Base-by-base conservation (phyloP, 2,329 filamentous ascomycete genomes). In the Chrysoporthe cubensis region DNA sequence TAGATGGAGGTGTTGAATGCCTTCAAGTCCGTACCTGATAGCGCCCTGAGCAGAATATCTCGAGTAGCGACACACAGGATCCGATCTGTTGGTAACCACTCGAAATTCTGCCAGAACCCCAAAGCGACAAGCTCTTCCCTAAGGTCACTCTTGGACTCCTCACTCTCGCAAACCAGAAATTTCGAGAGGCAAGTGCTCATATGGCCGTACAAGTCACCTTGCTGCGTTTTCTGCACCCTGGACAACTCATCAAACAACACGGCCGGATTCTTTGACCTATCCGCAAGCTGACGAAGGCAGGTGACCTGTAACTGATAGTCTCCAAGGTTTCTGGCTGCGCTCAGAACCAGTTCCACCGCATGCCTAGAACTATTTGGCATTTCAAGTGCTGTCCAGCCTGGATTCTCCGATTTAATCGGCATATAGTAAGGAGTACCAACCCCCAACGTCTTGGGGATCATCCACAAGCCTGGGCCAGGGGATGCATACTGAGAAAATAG, bases 1-100 rank as follows among this genome's bases (percentile, higher is more conserved):
- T 46, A 13, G 13, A 62, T 42, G n/a, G 60, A 62, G 4, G 43
- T 40, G 2, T 40, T 9, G 18, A 62, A 62, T 7, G 44, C 60
- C 32, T 2, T 13, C 32, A 62, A 42, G 7, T 62, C 60, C 7
- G n/a, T 37, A 18, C 7, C 16, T 4, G 60, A 62, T 7, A 62
- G 60, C 26, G 60, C 46, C 9, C 16, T 43, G 32, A 52, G 60
- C 6, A 48, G 60, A 16, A 62, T 21, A 18, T 62, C 60, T 62
- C 46, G 60, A 5, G 46, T 40, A 21, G 60, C 60, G 16, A 62
- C 9, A n/a, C 21, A n/a, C 5, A 40, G 5, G 37, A 37, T n/a
- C 32, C 37, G 32, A 16, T 4, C 11, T 7, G 16, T 21, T 26
- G 60, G 46, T 21, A 62, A 46, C 4, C 8, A 37, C 4, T 43